Conservation (phyloP, 495 filamentous ascomycete genomes). For the Melanomma pulvis-pyrius region DNA sequence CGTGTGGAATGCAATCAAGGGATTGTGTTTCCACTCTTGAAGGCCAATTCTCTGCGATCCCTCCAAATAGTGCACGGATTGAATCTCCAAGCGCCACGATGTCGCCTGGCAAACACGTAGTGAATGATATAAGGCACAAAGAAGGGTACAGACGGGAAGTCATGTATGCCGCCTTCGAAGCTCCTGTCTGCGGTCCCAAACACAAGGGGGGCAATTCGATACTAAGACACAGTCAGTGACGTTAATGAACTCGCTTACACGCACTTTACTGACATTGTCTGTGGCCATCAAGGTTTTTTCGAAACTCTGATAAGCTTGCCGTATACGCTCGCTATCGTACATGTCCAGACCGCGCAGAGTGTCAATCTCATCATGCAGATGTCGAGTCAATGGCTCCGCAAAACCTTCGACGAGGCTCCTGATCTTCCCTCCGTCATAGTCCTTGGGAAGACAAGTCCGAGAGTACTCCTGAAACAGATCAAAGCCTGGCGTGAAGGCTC, state of each 20-base stretch:
- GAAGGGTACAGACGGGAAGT: constrained; percentile 42
- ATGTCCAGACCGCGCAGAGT: constrained; percentile 35
- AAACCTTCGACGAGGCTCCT: constrained; percentile 20
- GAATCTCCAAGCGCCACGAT: constrained; percentile 43
- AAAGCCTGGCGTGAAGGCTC: constrained; percentile 12
- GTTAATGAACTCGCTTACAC: constrained; percentile 8
- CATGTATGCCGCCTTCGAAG: constrained; percentile 42
- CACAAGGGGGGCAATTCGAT: constrained; percentile 41
- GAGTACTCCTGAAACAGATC: constrained; percentile 8
- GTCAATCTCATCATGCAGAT: constrained; percentile 21
- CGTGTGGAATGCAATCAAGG: too few species aligned
- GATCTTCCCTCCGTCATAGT: constrained; percentile 2
- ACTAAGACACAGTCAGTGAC: constrained; percentile 33
- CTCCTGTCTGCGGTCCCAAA: constrained; percentile 41
- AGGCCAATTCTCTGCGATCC: too few species aligned
- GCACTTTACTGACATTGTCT: constrained; percentile 27
- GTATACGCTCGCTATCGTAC: constrained; percentile 38
- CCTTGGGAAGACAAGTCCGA: not conserved
- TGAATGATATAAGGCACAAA: constrained; percentile 43
- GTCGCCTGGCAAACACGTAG: constrained; percentile 34
- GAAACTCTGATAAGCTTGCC: constrained; percentile 33
- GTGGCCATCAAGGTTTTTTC: constrained; percentile 36
- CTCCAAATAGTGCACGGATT: constrained; percentile 41
- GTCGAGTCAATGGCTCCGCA: constrained; percentile 2
- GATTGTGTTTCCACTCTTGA: too few species aligned